A percentile compares a stretch with the other conserved stretches of the same genome.
Evolutionary conservation across 108 stramenopile genomes (phyloP).

Genomic region (Cyclostephanos invisitatus): DNA sequence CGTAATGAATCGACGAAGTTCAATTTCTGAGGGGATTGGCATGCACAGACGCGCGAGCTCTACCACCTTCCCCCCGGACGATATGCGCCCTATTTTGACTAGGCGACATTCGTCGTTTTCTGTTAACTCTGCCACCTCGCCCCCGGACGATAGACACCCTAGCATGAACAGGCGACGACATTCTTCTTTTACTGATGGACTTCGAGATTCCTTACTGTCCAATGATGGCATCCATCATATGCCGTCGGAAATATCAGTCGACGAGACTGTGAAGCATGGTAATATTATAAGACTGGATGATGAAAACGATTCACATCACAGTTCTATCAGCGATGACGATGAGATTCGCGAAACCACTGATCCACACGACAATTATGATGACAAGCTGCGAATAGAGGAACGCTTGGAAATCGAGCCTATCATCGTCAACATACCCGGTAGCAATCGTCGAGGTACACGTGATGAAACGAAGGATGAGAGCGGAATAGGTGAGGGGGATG

Average conservation of each 20-base stretch:
- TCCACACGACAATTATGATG: conserved; percentile 1
- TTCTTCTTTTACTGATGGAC: neutral
- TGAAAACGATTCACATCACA: conserved; percentile 2
- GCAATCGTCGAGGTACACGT: neutral
- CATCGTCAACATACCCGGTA: conserved; percentile 42
- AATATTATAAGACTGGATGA: conserved; percentile 13
- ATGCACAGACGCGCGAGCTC: conserved; percentile 1
- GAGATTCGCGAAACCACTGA: conserved; percentile 20
- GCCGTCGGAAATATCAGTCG: conserved; percentile 35
- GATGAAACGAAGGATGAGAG: conserved; percentile 42
- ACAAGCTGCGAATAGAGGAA: conserved; percentile 49
- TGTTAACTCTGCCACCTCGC: neutral
- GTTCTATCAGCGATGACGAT: conserved; percentile 46
- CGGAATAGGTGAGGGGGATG: conserved; percentile 14
- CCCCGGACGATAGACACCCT: neutral
- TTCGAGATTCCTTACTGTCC: neutral
- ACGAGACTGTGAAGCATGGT: conserved; percentile 23
- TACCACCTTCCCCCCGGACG: neutral
- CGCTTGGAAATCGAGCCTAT: conserved; percentile 51
- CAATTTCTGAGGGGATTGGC: neutral
- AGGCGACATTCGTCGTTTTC: neutral
- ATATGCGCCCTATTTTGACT: neutral
- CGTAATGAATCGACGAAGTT: neutral
- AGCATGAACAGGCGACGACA: neutral
- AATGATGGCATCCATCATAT: neutral